Base-by-base conservation (phyloP, 352 stramenopile genomes). In the Paralagenidium karlingii region DNA sequence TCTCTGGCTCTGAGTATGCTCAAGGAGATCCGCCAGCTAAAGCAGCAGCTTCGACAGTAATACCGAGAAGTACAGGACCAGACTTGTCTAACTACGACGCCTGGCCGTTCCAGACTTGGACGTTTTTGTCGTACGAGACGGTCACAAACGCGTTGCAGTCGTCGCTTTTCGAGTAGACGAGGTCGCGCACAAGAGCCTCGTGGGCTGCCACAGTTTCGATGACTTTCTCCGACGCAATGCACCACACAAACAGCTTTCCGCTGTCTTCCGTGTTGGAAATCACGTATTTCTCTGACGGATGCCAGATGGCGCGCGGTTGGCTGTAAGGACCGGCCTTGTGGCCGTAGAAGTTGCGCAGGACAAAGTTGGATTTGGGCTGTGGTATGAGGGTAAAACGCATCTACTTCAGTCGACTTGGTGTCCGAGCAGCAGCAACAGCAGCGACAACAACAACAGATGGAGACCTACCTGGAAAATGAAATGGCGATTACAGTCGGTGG, bases 241-340 rank as follows among this genome's bases (percentile, higher is more conserved):
- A 74, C 77, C 74, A 91, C 15, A 88, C 52, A 38, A 68, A 75
- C 12, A 91, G 32, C 8, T 43, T 32, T 1, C 75, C 75, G 8
- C 42, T 62, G 15, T 83, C 69, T 53, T 88, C 74, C 11, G 66
- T 88, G 45, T 91, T 91, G 24, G 77, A 83, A 31, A 91, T 61
- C 18, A 87, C 55, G 29, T 85, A 91, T 51, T 87, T 86, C 43
- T 86, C 77, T 1, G 74, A 87, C 24, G 67, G 58, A 44, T 91
- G 67, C 77, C 77, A 91, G 15, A 67, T 28, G 21, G 53, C 71
- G 12, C 74, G 60, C 8, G 77, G 77, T 36, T 88, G 77, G 32
- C 77, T 91, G 54, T 88, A 91, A 24, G 71, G 52, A 3, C 75
- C 77, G 24, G 77, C 77, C 38, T 86, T 85, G 50, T 91, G 77